phyloP scores from a whole-genome alignment of 2,329 filamentous ascomycete species.

The Myotisia sp. region DNA sequence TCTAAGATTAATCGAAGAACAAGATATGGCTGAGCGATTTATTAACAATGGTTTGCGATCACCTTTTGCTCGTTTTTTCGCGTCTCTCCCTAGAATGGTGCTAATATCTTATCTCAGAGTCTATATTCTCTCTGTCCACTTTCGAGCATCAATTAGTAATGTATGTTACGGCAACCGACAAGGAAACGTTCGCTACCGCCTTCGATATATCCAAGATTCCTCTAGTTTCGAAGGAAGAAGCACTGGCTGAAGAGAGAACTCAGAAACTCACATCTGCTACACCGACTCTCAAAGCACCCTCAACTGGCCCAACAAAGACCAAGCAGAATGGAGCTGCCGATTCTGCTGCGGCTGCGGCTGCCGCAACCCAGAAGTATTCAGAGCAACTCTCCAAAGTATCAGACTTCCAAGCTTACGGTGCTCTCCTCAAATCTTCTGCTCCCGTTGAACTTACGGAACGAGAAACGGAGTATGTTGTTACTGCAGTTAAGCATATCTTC shows the following conservation, averaged over 20 bases:
- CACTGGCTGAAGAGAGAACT: slow-evolving; percentile 85
- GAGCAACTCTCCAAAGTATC: slow-evolving; percentile 78
- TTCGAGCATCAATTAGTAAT: slow-evolving; percentile 96
- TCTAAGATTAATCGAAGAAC: slow-evolving; percentile 78
- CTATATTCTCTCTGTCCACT: slow-evolving; percentile 83
- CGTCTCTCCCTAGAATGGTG: too few species aligned
- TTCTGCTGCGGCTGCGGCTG: slow-evolving; percentile 59
- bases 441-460: slow-evolving; percentile 85
- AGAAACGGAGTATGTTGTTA: slow-evolving; percentile 94
- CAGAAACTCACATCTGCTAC: slow-evolving; percentile 93
- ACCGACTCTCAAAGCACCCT: slow-evolving; percentile 85
- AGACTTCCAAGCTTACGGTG: slow-evolving; percentile 79
- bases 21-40: slow-evolving; percentile 71
- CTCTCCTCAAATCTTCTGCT: slow-evolving; percentile 78
- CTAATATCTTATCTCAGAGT: slow-evolving; percentile 51
- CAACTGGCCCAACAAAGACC: slow-evolving; percentile 60
- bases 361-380: slow-evolving; percentile 74
- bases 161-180: slow-evolving; percentile 89
- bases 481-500: slow-evolving; percentile 91
- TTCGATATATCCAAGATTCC: slow-evolving; percentile 89
- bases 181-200: slow-evolving; percentile 64
- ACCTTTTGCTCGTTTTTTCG: slow-evolving; percentile 1
- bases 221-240: slow-evolving; percentile 87
- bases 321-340: slow-evolving; percentile 55
- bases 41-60: slow-evolving; percentile 73